Percentiles rank a stretch among this genome's conserved stretches.
These are phyloP conservation scores for Ophioceras dolichostomum DNA, from an alignment of 2,329 filamentous ascomycete species.

Conservation along the genomic window DNA sequence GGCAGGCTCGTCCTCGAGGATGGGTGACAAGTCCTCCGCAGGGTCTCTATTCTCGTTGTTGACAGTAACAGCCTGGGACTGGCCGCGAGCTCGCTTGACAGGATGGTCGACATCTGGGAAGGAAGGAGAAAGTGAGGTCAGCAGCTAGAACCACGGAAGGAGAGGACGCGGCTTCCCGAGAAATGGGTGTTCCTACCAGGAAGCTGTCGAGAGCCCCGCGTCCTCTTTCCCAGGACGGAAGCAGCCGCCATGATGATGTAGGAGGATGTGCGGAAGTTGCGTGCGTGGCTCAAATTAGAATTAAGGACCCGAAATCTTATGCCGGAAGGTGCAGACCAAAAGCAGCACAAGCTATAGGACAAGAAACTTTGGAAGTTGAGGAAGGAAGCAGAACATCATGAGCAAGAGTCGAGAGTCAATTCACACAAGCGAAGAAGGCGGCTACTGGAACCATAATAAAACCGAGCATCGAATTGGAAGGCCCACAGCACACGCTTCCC, in stretches of 20 bases:
- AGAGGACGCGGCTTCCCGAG: no score
- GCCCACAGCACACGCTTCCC: conserved; percentile 1
- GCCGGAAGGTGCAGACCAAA: no score
- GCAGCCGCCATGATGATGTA: no score
- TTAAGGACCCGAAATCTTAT: no score
- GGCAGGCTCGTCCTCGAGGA: conserved; percentile 23
- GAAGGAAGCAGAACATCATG: background rate
- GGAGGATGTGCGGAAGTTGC: no score
- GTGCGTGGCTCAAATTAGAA: no score
- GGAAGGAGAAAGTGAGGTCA: no score
- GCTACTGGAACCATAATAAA: background rate
- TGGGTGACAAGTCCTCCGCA: conserved; percentile 22
- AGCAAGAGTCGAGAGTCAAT: no score
- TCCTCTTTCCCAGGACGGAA: conserved; percentile 18
- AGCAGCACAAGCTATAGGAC: no score
- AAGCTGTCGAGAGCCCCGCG: conserved; percentile 10
- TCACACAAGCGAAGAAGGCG: background rate
- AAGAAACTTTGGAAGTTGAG: no score
- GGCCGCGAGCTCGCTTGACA: conserved; percentile 33
- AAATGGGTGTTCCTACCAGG: conserved; percentile 6
- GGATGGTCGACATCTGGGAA: conserved; percentile 17
- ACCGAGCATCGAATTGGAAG: background rate
- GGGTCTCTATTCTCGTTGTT: conserved; percentile 60
- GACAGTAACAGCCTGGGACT: conserved; percentile 27
- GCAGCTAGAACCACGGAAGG: no score